A percentile compares a stretch with the other conserved stretches of the same genome.
Evolutionary conservation across 352 stramenopile species (phyloP).

Genomic region (Phytophthora ramorum): DNA sequence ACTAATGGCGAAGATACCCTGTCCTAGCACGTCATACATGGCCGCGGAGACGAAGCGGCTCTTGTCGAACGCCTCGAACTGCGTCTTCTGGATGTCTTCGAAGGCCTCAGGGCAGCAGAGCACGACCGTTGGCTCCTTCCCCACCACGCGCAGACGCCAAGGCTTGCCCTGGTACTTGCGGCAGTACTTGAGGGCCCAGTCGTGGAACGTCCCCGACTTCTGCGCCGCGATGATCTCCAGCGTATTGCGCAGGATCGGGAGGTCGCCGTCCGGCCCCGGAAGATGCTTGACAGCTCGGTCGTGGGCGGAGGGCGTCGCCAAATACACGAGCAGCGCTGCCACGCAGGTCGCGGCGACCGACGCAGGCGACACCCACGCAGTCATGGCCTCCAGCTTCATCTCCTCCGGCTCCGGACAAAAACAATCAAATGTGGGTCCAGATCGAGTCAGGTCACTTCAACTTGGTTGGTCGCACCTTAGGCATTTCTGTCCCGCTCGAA

Average conservation of each 20-base stretch:
- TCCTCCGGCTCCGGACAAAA: background rate
- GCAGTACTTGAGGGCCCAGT: slow-evolving; percentile 65
- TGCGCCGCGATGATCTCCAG: slow-evolving; percentile 56
- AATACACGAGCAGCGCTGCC: slow-evolving; percentile 40
- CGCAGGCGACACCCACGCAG: slow-evolving; percentile 14
- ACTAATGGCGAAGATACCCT: slow-evolving; percentile 81
- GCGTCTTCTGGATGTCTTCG: slow-evolving; percentile 66
- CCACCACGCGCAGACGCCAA: slow-evolving; percentile 51
- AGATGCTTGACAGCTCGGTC: slow-evolving; percentile 45
- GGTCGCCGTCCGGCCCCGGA: slow-evolving; percentile 40
- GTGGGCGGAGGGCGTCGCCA: slow-evolving; percentile 28
- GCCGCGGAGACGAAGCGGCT: slow-evolving; percentile 46
- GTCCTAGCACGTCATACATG: slow-evolving; percentile 73
- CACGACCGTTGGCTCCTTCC: slow-evolving; percentile 46
- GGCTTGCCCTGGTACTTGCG: slow-evolving; percentile 43
- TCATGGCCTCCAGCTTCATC: slow-evolving; percentile 30
- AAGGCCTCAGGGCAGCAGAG: slow-evolving; percentile 54
- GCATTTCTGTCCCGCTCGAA: background rate
- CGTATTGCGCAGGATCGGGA: slow-evolving; percentile 59
- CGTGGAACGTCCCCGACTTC: slow-evolving; percentile 44
- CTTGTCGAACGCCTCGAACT: slow-evolving; percentile 86
- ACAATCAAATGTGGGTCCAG: background rate
- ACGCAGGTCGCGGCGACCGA: slow-evolving; percentile 28
- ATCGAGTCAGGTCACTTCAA: slow-evolving; percentile 18
- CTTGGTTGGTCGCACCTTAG: slow-evolving; percentile 5